Evolutionary conservation across 2,329 filamentous ascomycete genomes (phyloP), one percentile per base, ranked within the genome.

Genomic region (Aureobasidium pullulans): DNA sequence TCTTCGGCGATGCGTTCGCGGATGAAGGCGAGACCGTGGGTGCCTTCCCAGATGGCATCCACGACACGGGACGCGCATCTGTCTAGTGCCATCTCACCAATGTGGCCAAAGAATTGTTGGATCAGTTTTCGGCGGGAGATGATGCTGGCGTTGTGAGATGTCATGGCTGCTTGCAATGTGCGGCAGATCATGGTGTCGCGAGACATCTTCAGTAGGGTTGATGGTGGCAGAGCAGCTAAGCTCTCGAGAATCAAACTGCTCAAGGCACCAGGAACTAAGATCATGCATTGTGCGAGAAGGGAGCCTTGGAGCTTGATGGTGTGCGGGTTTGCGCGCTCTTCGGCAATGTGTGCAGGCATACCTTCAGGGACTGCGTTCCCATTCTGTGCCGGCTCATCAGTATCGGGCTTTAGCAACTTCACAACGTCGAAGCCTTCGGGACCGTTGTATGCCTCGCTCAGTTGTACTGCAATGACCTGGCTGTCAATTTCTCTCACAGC

Each of bases 231-330:
- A 75, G 70, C 10, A 79, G 76, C 64, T 2, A 80, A 67, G 4
- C 75, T 73, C 61, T 85, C 82, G 69, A 94, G 89, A 34, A 96
- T 82, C 10, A 92, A 80, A 53, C 83, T 83, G 60, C 83, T 81
- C 1, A 92, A 77, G 1, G 81, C 73, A 0, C 90, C 90, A 0
- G 88, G 83, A 29, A 90, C 86, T 7, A 82, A 76, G 53, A 97
- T 83, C 77, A 99, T 87, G 4, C 88, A 77, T 62, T 94, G 86
- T 8, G 89, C 86, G 31, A 99, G 81, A 48, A 96, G 81, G 19
- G 89, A 90, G 61, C 88, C 90, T 75, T 99, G 92, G 70, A 90
- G 73, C 31, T 56, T 48, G 23, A 49, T 42, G 23, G 57, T 52
- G 10, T 61, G 57, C 1, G 40, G 58, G n/a, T 40, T 46, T 42